phyloP scores from a whole-genome alignment of 768 basidiomycete species.

The Russula olivacea region DNA sequence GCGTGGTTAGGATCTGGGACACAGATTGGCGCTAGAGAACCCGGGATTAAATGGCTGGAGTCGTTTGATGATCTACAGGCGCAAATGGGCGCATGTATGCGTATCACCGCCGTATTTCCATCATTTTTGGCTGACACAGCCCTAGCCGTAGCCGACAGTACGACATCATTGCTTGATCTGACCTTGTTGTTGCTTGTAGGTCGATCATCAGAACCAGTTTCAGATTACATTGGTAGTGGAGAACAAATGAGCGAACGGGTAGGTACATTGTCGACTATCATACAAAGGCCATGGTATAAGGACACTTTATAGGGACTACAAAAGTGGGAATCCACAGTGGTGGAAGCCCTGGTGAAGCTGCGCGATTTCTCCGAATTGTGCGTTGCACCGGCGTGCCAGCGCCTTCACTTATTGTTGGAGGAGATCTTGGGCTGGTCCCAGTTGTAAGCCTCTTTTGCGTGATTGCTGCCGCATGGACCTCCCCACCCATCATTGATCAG shows the following conservation, averaged over 20 bases:
- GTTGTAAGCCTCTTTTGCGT: slow-evolving; percentile 44
- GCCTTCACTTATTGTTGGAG: slow-evolving; percentile 67
- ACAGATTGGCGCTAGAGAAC: slow-evolving; percentile 58
- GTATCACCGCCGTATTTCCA: slow-evolving; percentile 36
- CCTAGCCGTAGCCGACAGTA: slow-evolving; percentile 41
- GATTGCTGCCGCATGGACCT: slow-evolving; percentile 10
- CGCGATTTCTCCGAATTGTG: slow-evolving; percentile 69
- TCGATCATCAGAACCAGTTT: slow-evolving; percentile 59
- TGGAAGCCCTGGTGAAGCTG: slow-evolving; percentile 62
- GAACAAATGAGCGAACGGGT: slow-evolving; percentile 83
- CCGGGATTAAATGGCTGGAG: slow-evolving; percentile 69
- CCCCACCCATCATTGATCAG: slow-evolving; percentile 35
- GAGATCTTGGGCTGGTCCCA: slow-evolving; percentile 75
- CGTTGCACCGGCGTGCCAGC: slow-evolving; percentile 67
- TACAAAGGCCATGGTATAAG: background rate
- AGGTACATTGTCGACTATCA: slow-evolving; percentile 25
- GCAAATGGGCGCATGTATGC: slow-evolving; percentile 55
- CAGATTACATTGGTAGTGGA: slow-evolving; percentile 69
- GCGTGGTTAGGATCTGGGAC: slow-evolving; percentile 70
- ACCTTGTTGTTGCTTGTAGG: slow-evolving; percentile 67
- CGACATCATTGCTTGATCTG: slow-evolving; percentile 63
- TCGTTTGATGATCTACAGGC: slow-evolving; percentile 51
- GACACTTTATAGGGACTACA: slow-evolving; percentile 54
- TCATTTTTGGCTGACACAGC: background rate
- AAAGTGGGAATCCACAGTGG: slow-evolving; percentile 75